Conservation (phyloP, 768 basidiomycete species). For the Collybiopsis confluens region DNA sequence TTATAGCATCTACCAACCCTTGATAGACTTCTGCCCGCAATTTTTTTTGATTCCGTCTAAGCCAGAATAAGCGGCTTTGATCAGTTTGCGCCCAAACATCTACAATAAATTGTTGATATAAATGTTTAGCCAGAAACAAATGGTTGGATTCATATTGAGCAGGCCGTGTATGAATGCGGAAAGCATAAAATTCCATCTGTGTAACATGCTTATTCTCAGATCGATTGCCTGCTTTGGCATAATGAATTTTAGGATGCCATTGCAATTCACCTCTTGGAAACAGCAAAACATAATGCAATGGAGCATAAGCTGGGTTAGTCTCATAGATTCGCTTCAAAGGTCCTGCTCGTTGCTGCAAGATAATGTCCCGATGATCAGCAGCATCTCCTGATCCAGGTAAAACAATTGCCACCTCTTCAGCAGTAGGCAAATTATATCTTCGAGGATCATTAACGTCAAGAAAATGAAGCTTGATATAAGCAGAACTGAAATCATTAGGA, state of each 20-base stretch:
- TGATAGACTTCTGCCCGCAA: constrained; percentile 30
- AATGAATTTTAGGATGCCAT: no score
- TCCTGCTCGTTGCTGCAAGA: constrained; percentile 15
- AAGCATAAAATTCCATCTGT: no score
- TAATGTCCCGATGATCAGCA: constrained; percentile 22
- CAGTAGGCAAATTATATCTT: constrained; percentile 34
- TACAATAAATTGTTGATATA: constrained; percentile 42
- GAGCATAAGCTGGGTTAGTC: constrained; percentile 3
- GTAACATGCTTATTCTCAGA: no score
- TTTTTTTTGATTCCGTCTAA: constrained; percentile 24
- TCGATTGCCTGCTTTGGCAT: no score
- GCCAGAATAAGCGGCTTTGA: constrained; percentile 28
- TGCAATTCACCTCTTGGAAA: no score
- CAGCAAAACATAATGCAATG: neutral
- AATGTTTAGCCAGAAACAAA: constrained; percentile 29
- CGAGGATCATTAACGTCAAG: constrained; percentile 19
- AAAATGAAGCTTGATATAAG: neutral
- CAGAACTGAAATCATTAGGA: no score
- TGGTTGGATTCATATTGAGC: constrained; percentile 15
- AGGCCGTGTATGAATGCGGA: no score
- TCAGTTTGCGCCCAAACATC: constrained; percentile 37
- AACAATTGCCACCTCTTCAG: constrained; percentile 35
- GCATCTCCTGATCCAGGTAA: constrained; percentile 25
- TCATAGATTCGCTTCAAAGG: neutral
- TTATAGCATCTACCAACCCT: constrained; percentile 24